These are phyloP conservation scores for Colletotrichum horii DNA, from an alignment of 2,329 filamentous ascomycete genomes.

Conservation along the genomic window DNA sequence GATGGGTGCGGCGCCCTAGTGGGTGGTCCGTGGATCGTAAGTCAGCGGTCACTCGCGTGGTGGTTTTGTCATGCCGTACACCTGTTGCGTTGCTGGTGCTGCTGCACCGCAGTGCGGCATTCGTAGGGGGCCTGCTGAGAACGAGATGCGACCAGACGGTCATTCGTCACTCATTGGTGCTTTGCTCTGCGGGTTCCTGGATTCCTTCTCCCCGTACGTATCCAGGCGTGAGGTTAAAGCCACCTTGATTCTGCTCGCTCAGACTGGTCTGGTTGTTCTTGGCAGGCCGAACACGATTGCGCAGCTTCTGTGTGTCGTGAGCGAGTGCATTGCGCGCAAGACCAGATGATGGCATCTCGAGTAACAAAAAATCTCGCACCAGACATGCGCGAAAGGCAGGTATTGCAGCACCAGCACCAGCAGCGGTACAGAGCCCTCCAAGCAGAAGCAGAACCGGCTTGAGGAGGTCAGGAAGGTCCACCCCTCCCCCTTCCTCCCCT, in stretches of 20 bases:
- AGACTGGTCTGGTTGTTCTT: not conserved
- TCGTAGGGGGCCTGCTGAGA: not conserved
- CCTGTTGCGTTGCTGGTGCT: not conserved
- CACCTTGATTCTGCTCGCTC: conserved; percentile 1
- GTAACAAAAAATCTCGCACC: not conserved
- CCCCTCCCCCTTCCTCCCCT: not conserved
- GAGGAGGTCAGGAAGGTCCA: conserved; percentile 6
- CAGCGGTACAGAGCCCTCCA: not conserved
- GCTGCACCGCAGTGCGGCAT: not conserved
- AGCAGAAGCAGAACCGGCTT: not conserved
- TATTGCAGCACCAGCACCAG: not conserved
- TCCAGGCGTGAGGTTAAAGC: not conserved
- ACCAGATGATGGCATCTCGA: not conserved
- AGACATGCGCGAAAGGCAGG: not conserved
- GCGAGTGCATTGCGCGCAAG: not conserved
- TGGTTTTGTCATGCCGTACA: not conserved
- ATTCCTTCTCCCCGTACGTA: not conserved
- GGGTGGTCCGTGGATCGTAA: conserved; percentile 15
- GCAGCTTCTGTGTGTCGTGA: not conserved
- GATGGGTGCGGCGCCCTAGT: conserved; percentile 20
- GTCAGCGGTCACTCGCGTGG: conserved; percentile 7
- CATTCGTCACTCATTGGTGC: not conserved
- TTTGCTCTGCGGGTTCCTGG: not conserved
- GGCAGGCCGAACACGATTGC: conserved; percentile 9
- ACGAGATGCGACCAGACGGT: not conserved